Evolutionary conservation across 108 stramenopile species (phyloP).

Genomic region (Nitzschia palea): DNA sequence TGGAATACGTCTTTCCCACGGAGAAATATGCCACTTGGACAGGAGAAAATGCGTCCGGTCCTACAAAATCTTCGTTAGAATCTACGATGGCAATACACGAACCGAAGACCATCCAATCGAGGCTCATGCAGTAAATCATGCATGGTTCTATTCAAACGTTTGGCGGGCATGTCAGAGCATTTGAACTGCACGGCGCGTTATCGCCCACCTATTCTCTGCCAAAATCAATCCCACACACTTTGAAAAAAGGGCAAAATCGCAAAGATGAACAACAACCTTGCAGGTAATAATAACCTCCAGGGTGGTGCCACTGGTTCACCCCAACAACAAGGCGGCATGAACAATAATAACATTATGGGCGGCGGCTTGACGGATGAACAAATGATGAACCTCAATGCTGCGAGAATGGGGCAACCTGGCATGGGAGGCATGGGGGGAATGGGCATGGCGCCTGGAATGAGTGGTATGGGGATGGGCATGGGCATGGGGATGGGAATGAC

Average conservation of each 20-base stretch:
- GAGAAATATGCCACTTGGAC: constrained; percentile 5
- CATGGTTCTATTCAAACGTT: not conserved
- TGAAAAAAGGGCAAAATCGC: not conserved
- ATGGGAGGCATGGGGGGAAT: constrained; percentile 13
- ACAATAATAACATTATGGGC: not conserved
- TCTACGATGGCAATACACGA: constrained; percentile 2
- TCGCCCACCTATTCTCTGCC: not conserved
- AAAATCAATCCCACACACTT: not conserved
- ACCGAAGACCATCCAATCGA: constrained; percentile 4
- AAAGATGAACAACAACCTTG: not conserved
- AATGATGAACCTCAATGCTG: constrained; percentile 11
- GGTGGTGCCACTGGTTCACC: not conserved
- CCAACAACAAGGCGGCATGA: not conserved
- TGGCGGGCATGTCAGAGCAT: constrained; percentile 2
- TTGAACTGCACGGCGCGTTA: not conserved
- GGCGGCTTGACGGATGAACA: constrained; percentile 7
- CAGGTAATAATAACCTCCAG: not conserved
- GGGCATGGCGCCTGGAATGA: constrained; percentile 11
- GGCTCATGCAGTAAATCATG: not conserved
- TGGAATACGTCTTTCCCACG: not conserved
- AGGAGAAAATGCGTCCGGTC: no score
- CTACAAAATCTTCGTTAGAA: not conserved
- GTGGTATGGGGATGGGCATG: constrained; percentile 6
- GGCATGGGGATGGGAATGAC: constrained; percentile 11
- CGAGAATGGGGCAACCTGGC: not conserved